Conservation (phyloP, 2,329 filamentous ascomycete species). For the Aspergillus unguis region DNA sequence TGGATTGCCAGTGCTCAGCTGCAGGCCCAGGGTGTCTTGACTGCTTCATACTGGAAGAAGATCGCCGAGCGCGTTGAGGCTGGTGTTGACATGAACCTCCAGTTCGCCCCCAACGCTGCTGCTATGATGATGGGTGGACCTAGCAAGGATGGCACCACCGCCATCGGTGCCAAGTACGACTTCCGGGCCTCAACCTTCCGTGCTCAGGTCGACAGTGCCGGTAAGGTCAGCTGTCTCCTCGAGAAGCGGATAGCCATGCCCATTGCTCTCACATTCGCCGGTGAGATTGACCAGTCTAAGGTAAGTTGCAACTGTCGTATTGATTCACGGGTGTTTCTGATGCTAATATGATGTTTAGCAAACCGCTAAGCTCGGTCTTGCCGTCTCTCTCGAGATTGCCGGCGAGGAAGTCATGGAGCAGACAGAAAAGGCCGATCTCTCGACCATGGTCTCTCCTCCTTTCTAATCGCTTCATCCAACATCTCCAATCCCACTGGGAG, state of each 20-base stretch:
- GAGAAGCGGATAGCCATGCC: constrained; percentile 95
- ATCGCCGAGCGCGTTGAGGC: constrained; percentile 94
- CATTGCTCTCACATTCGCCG: constrained; percentile 90
- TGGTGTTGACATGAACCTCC: constrained; percentile 89
- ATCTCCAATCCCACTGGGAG: constrained; percentile 9
- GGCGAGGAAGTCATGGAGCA: constrained; percentile 84
- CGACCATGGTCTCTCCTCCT: constrained; percentile 47
- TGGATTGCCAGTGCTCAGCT: constrained; percentile 93
- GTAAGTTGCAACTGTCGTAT: constrained; percentile 55
- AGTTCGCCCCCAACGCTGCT: constrained; percentile 64
- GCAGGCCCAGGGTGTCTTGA: constrained; percentile 81
- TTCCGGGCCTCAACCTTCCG: constrained; percentile 95
- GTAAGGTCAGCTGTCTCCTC: constrained; percentile 85
- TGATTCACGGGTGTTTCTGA: neutral
- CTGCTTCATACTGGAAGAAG: constrained; percentile 89
- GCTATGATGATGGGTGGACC: constrained; percentile 72
- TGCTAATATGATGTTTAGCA: constrained; percentile 55
- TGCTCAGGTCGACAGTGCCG: constrained; percentile 91
- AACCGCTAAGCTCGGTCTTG: constrained; percentile 90
- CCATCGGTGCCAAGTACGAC: constrained; percentile 95
- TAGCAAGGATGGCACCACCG: constrained; percentile 83
- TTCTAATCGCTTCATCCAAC: constrained; percentile 37
- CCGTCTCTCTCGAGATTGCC: constrained; percentile 84
- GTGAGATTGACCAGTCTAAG: constrained; percentile 93
- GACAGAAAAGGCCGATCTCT: constrained; percentile 57